Conservation (phyloP, 2,329 filamentous ascomycete genomes). For the Alternaria solani region DNA sequence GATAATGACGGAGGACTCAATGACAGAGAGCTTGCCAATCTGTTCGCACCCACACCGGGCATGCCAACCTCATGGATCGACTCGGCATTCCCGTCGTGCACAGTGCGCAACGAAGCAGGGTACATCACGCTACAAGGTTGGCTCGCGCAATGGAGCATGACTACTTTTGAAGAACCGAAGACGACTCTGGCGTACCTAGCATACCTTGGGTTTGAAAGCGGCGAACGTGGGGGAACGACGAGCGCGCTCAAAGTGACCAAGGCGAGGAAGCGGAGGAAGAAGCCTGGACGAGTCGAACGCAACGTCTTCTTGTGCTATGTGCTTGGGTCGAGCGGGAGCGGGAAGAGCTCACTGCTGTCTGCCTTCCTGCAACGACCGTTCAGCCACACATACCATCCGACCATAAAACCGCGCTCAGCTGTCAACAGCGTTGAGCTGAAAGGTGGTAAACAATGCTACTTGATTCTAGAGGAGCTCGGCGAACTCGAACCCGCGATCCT, state of each 20-base stretch:
- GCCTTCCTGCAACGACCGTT: slow-evolving; percentile 92
- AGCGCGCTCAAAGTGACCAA: slow-evolving; percentile 94
- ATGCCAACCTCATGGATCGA: slow-evolving; percentile 87
- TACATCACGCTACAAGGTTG: slow-evolving; percentile 96
- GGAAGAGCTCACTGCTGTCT: slow-evolving; percentile 90
- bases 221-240: slow-evolving; percentile 74
- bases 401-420: slow-evolving; percentile 90
- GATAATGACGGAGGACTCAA: slow-evolving; percentile 97
- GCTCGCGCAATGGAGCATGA: slow-evolving; percentile 99
- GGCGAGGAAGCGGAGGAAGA: slow-evolving; percentile 81
- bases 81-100: slow-evolving; percentile 88
- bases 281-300: slow-evolving; percentile 85
- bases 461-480: slow-evolving; percentile 93
- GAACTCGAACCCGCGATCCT: slow-evolving; percentile 94
- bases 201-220: slow-evolving; percentile 91
- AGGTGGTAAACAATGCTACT: slow-evolving; percentile 94
- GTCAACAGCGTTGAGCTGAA: slow-evolving; percentile 97
- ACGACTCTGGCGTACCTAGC: slow-evolving; percentile 95
- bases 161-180: slow-evolving; percentile 93
- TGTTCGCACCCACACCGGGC: slow-evolving; percentile 94
- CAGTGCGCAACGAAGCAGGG: slow-evolving; percentile 92
- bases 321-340: slow-evolving; percentile 82
- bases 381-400: slow-evolving; percentile 83
- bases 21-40: slow-evolving; percentile 79
- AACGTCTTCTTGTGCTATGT: slow-evolving; percentile 96